Evolutionary conservation across 495 filamentous ascomycete species (phyloP), one percentile per base, ranked within the genome.

Genomic region (Penicillium verhagenii): DNA sequence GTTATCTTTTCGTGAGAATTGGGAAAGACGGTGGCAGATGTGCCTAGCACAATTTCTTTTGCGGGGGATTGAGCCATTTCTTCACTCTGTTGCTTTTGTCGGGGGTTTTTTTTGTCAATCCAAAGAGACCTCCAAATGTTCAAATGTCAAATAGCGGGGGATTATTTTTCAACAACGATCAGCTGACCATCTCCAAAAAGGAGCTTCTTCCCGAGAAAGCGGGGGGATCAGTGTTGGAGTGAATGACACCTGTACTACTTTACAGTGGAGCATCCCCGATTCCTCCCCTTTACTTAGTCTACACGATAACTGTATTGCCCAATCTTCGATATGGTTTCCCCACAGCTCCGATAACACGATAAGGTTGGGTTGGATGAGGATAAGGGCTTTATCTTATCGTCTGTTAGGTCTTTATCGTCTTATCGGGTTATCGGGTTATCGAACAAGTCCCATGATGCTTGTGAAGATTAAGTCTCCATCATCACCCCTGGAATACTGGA

Each of bases 21-120:
- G 16, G 50, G 50, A 13, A 53, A 53, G 16, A 20, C 31, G 8
- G 4, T 37, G 24, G 40, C 26, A 10, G 50, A 45, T 9, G 39
- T 53, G 16, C 50, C 50, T 0, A 53, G 40, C 18, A 45, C 28
- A 45, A 39, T 37, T 24, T 45, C 42, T 6, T 25, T 25, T 45
- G 11, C 14, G 14, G 42, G 8, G 13, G 21, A 13, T 25, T 45
- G 20, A 45, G 20, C 13, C 42, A 45, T 45, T 25, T 16, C 13
- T 25, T 42, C 7, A 42, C 18, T 23, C 9, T 25, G 42, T 28
- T 7, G 23, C 6, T 5, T 45, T 16, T 16, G 13, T 45, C 26
- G 38, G 16, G 16, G 35, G 13, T 16, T 1, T 35, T 35, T 6
- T 6, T 45, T 28, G 23, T 26, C 7, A 42, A 7, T 45, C 5